Conservation (phyloP, 2,329 filamentous ascomycete species). For the Drechslerella dactyloides region DNA sequence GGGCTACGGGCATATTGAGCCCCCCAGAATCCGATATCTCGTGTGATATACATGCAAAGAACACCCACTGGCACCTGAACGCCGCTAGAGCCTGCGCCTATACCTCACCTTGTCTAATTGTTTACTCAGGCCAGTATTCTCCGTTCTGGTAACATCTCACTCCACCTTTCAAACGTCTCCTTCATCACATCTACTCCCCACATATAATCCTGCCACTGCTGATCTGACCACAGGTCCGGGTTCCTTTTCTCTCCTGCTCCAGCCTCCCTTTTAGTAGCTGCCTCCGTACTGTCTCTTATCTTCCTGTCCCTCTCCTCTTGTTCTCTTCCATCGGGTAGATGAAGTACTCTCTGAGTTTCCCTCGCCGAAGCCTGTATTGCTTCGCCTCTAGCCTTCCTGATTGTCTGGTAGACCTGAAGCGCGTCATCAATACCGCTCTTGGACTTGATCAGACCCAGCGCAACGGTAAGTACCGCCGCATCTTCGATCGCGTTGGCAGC, state of each 20-base stretch:
- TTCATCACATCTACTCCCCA: constrained; percentile 57
- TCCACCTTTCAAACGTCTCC: constrained; percentile 54
- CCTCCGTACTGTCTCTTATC: constrained; percentile 57
- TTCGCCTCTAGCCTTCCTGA: constrained; percentile 63
- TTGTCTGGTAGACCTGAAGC: constrained; percentile 65
- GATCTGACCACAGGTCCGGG: constrained; percentile 56
- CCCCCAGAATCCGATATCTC: too few relatives aligned
- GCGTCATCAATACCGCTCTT: constrained; percentile 21
- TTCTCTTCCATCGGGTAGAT: constrained; percentile 66
- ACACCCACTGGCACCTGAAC: neutral
- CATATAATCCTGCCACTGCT: constrained; percentile 55
- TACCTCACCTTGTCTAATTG: neutral
- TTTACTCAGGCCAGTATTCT: neutral
- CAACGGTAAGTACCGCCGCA: constrained; percentile 64
- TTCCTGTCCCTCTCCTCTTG: constrained; percentile 67
- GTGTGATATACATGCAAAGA: neutral
- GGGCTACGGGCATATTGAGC: too few relatives aligned
- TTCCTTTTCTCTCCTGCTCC: constrained; percentile 42
- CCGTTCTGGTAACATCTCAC: constrained; percentile 18
- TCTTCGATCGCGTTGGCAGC: constrained; percentile 74
- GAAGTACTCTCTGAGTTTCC: constrained; percentile 64
- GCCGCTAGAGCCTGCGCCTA: too few relatives aligned
- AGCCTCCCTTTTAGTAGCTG: constrained; percentile 15
- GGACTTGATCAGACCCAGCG: constrained; percentile 4
- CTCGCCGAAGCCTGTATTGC: constrained; percentile 61